These are phyloP conservation scores for Hordeum pubiflorum DNA, from an alignment of 202 grass and related monocot genomes.

Conservation along the genomic window DNA sequence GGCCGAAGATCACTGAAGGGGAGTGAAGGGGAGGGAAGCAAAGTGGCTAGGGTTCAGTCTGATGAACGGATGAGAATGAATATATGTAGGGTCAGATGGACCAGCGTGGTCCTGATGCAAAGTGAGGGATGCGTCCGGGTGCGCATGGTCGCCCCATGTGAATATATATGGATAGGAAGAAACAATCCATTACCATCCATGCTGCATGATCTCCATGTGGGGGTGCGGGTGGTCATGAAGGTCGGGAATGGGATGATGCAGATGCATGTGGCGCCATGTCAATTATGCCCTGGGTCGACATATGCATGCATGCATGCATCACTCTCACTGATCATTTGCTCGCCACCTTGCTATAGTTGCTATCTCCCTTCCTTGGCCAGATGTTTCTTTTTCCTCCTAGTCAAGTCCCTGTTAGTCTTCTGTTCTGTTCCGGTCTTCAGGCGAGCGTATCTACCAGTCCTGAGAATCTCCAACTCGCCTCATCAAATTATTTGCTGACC, in stretches of 20 bases:
- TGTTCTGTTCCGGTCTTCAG: neutral
- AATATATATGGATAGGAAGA: neutral
- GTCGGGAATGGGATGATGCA: too few species aligned
- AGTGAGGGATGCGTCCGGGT: too few species aligned
- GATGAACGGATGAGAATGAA: too few species aligned
- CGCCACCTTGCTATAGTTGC: neutral
- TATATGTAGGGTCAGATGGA: too few species aligned
- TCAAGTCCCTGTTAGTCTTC: neutral
- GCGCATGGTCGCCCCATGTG: too few species aligned
- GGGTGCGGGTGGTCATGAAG: neutral
- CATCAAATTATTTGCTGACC: constrained; percentile 13
- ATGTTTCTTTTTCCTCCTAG: neutral
- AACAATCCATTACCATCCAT: neutral
- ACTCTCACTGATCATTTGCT: neutral
- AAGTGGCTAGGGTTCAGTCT: too few species aligned
- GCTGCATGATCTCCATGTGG: neutral
- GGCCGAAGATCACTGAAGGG: too few species aligned
- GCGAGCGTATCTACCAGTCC: constrained; percentile 11
- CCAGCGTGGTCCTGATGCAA: too few species aligned
- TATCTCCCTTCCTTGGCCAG: neutral
- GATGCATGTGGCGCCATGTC: neutral
- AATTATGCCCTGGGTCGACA: neutral
- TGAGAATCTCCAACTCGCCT: constrained; percentile 12
- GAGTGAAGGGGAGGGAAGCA: too few species aligned
- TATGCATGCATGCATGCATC: neutral